Base-by-base conservation (phyloP, 805 yeast species). In the Metschnikowia anglica region DNA sequence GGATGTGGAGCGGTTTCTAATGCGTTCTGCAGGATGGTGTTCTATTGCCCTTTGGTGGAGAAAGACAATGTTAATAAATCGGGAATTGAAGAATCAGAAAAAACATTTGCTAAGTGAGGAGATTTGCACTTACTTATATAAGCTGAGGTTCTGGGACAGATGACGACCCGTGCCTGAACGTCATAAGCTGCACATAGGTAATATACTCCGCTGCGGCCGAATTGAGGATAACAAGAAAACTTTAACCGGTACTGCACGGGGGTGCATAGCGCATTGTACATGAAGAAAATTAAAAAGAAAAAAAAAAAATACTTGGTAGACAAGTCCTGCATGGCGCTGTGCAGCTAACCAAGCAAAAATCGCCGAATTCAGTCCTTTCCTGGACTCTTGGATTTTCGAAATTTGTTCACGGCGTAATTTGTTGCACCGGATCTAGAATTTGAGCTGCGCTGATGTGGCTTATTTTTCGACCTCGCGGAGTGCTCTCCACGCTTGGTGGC, bases 91-190 rank as follows among this genome's bases (percentile, higher is more conserved):
- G n/a, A n/a, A n/a, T n/a, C n/a, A n/a, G n/a, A 9, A 10, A 26
- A 7, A 3, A 26, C 5, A 10, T 10, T 6, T 5, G 29, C 12
- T 16, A 26, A n/a, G 10, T 26, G 16, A n/a, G 48, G 43, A 34
- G 25, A 37, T 20, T 12, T 24, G 19, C 23, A 28, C 20, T 18
- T 39, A 25, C 45, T 47, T 47, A 41, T 30, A 47, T 47, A 43
- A 29, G 33, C 24, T 16, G 36, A 23, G 41, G 19, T 13, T 36
- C 41, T 30, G 41, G 41, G 42, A 21, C 34, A 23, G 41, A 32
- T 11, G 37, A 33, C 31, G 44, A 34, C 37, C n/a, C 43, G 37
- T 34, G 49, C 44, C 26, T 31, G 13, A 28, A 43, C 51, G 49
- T 44, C 44, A 41, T 17, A 17, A 21, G 34, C 15, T 36, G 41